Percentiles rank a stretch among this genome's conserved stretches.
phyloP scores from a whole-genome alignment of 176 grass and related monocot species.

The Lolium perenne region DNA sequence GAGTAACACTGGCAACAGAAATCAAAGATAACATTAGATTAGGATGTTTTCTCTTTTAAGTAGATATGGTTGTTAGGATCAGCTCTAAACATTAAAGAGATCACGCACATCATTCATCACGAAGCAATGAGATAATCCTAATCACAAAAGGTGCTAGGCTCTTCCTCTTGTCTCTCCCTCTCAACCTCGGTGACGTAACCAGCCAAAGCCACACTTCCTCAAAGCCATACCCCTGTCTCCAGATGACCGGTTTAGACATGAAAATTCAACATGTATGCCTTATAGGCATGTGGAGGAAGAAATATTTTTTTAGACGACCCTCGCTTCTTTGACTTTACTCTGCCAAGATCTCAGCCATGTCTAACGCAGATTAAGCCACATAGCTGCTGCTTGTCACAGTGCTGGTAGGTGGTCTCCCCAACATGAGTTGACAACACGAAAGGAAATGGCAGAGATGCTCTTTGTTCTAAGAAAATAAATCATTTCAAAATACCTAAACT shows the following conservation, averaged over 20 bases:
- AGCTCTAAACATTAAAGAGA: neutral
- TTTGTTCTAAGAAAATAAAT: constrained; percentile 25
- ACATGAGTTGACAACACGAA: neutral
- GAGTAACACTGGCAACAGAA: neutral
- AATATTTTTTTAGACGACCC: neutral
- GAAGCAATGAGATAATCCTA: constrained; percentile 17
- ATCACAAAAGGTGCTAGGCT: neutral
- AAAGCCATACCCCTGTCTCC: neutral
- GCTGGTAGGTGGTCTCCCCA: too few relatives aligned
- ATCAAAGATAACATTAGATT: constrained; percentile 15
- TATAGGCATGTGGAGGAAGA: constrained; percentile 4
- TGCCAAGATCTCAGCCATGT: constrained; percentile 2
- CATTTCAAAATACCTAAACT: neutral
- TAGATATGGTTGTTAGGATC: neutral
- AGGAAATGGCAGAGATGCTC: neutral
- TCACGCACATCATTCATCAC: neutral
- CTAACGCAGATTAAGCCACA: neutral
- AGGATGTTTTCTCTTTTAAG: neutral
- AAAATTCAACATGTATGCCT: neutral
- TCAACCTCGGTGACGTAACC: neutral
- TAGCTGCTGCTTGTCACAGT: neutral
- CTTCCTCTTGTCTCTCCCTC: constrained; percentile 8
- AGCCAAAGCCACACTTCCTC: neutral
- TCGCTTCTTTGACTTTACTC: constrained; percentile 21
- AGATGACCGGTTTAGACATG: constrained; percentile 8